Evolutionary conservation across 306 rosid genomes (phyloP), one percentile per base, ranked within the genome.

Genomic region (Quillaja saponaria): DNA sequence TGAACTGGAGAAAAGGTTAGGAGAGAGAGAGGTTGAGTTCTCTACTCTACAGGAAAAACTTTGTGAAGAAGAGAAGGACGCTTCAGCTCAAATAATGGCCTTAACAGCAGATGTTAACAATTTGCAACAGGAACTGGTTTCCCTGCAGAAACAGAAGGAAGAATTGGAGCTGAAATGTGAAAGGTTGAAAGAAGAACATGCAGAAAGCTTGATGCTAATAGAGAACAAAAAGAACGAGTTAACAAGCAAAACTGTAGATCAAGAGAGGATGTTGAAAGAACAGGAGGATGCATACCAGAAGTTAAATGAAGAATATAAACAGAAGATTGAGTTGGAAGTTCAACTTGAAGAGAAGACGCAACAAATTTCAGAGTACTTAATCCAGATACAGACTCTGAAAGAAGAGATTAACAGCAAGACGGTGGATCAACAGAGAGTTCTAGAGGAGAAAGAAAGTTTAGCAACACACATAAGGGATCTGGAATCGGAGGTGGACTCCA

Each of bases 201-300:
- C 57, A 34, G 82, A 78, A 55, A 73, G 68, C 38, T 71, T 83
- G 63, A 19, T 25, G 20, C 38, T 52, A 75, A 55, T 78, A 66
- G 86, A 70, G 72, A 80, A 74, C 58, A 84, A 86, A 55, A 87
- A 76, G 72, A 62, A 63, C 25, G 91, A 87, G 66, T 61, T 85
- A 46, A 68, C 59, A 34, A 72, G 75, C 72, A 78, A 50, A 56
- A 56, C 63, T 8, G 17, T 55, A 28, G 80, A 67, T 69, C 80
- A 80, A 66, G 75, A 76, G 71, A 82, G 67, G 72, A 70, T 59
- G 49, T 57, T 77, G 78, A 77, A 66, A 67, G 90, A 86, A 63
- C 74, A 69, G 14, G 84, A 82, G 65, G 85, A 69, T 62, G 79
- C 85, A 41, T 71, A 69, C 76, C 65, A 64, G 74, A 82, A 79